Conservation (phyloP, 2,329 filamentous ascomycete genomes). For the Keithomyces neogunnii region DNA sequence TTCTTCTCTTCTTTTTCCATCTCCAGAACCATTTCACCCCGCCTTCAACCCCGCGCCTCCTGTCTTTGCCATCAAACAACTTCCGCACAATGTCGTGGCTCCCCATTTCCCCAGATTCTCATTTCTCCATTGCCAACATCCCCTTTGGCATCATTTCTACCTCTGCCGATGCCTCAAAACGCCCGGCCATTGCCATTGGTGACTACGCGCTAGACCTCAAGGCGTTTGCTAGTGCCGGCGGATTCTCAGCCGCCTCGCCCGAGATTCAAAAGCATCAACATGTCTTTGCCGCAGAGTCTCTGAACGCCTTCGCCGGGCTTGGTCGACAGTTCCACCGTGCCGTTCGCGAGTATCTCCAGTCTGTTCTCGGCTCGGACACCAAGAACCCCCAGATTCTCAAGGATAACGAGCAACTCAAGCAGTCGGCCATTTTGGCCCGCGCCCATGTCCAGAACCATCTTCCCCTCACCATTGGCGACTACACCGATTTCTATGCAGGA, state of each 20-base stretch:
- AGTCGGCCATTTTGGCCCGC: constrained; percentile 18
- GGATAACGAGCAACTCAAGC: constrained; percentile 24
- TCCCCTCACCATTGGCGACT: constrained; percentile 71
- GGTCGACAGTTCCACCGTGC: constrained; percentile 61
- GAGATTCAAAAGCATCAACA: constrained; percentile 16
- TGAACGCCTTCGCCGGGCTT: constrained; percentile 35
- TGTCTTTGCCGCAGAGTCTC: constrained; percentile 18
- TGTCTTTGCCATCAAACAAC: neutral
- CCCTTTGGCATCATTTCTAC: constrained; percentile 78
- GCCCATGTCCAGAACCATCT: constrained; percentile 56
- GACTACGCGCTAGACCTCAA: constrained; percentile 62
- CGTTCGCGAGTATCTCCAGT: constrained; percentile 61
- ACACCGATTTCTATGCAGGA: constrained; percentile 79
- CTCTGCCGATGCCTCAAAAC: constrained; percentile 41
- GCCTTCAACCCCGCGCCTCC: neutral
- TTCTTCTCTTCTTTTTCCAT: neutral
- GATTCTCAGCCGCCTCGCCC: constrained; percentile 24
- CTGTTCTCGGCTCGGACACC: constrained; percentile 48
- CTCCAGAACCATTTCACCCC: neutral
- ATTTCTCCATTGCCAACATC: constrained; percentile 71
- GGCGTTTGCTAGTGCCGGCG: constrained; percentile 41
- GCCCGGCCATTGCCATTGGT: constrained; percentile 65
- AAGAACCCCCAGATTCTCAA: constrained; percentile 23
- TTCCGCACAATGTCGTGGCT: constrained; percentile 16
- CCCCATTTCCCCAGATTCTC: constrained; percentile 14